phyloP scores from a whole-genome alignment of 1,139 yeast genomes.

The Debaryomyces sp. region DNA sequence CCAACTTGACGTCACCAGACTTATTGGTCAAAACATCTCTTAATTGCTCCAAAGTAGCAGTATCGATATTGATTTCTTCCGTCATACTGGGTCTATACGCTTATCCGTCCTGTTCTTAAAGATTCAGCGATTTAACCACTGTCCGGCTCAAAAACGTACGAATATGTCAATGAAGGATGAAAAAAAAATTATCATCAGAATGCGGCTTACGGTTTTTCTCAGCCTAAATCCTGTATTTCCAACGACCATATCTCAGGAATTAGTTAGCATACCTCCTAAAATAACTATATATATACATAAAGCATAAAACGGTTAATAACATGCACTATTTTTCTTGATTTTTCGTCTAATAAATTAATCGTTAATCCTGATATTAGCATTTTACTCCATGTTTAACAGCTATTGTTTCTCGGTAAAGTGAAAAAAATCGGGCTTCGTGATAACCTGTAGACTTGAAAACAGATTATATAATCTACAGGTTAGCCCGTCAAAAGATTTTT shows the following conservation, averaged over 20 bases:
- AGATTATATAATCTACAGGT: constrained; percentile 2
- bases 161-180: neutral
- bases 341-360: neutral
- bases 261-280: neutral
- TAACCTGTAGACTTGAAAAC: neutral
- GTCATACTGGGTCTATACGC: neutral
- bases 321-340: neutral
- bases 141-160: neutral
- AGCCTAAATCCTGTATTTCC: neutral
- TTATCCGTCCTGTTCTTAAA: neutral
- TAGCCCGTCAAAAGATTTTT: constrained; percentile 4
- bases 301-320: neutral
- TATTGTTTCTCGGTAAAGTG: neutral
- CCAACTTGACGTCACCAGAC: constrained; percentile 69
- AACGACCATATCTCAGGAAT: neutral
- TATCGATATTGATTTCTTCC: constrained; percentile 46
- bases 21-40: constrained; percentile 70
- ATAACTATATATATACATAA: neutral
- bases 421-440: neutral
- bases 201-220: constrained; percentile 4
- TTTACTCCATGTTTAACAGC: neutral
- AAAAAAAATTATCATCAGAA: constrained; percentile 4
- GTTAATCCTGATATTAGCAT: neutral
- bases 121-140: neutral
- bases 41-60: constrained; percentile 63